Evolutionary conservation across 371 early-diverging fungal species (phyloP).

Genomic region (Lichtheimia ramosa): DNA sequence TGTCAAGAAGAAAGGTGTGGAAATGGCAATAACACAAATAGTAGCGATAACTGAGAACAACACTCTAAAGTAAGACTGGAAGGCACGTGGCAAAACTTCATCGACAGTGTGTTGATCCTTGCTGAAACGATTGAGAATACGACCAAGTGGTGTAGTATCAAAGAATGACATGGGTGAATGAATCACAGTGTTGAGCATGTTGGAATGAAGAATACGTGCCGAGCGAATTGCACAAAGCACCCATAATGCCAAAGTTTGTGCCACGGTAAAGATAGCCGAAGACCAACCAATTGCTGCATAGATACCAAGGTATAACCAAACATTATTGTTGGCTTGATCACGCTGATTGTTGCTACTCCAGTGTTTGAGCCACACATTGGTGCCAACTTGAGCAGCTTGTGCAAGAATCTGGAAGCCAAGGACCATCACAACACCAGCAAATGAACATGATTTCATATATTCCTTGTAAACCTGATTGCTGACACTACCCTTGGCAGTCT

Average conservation of each 20-base stretch:
- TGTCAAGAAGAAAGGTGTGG: conserved; percentile 63
- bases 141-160: conserved; percentile 87
- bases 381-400: conserved; percentile 55
- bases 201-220: conserved; percentile 59
- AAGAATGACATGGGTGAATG: conserved; percentile 88
- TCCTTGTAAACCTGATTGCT: conserved; percentile 65
- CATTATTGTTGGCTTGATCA: conserved; percentile 24
- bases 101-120: conserved; percentile 87
- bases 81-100: conserved; percentile 68
- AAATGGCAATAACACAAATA: conserved; percentile 56
- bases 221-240: conserved; percentile 81
- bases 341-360: conserved; percentile 60
- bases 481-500: conserved; percentile 83
- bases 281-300: conserved; percentile 82
- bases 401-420: conserved; percentile 57
- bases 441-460: conserved; percentile 81
- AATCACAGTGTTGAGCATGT: conserved; percentile 55
- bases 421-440: conserved; percentile 50
- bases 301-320: conserved; percentile 68
- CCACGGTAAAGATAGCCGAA: conserved; percentile 62
- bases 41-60: conserved; percentile 56
- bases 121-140: conserved; percentile 85
- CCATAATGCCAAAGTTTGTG: conserved; percentile 79
- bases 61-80: conserved; percentile 56
- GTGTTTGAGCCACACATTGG: conserved; percentile 73